Percentiles rank a stretch among this genome's conserved stretches.
phyloP scores from a whole-genome alignment of 1,284 basidiomycete species.

The Boletus sp. region DNA sequence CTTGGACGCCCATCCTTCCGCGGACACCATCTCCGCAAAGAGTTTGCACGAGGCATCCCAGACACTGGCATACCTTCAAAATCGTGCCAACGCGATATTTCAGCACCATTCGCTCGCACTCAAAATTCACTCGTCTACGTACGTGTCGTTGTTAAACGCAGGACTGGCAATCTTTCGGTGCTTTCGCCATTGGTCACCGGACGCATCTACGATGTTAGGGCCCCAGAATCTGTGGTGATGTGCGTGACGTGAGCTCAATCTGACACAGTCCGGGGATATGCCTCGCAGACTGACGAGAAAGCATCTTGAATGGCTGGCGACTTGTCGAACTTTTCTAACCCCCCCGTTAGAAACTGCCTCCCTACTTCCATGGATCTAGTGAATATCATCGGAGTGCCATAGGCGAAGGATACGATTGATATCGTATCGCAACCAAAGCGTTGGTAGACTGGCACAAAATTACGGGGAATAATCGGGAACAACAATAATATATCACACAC shows the following conservation, averaged over 20 bases:
- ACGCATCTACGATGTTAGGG: background rate
- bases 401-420: background rate
- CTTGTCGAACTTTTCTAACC: background rate
- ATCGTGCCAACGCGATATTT: background rate
- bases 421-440: background rate
- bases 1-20: conserved; percentile 41
- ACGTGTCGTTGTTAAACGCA: conserved; percentile 1
- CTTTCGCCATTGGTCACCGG: background rate
- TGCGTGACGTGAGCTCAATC: background rate
- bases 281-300: background rate
- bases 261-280: background rate
- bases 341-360: background rate
- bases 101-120: background rate
- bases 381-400: background rate
- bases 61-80: conserved; percentile 25
- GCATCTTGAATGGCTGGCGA: background rate
- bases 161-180: background rate
- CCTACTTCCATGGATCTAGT: background rate
- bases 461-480: no score
- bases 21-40: conserved; percentile 38
- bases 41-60: conserved; percentile 38
- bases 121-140: background rate
- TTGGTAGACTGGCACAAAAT: background rate
- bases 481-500: background rate
- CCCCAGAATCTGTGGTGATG: background rate